Conservation (phyloP, 179 eudicot genomes). For the Drosera spatulata region DNA sequence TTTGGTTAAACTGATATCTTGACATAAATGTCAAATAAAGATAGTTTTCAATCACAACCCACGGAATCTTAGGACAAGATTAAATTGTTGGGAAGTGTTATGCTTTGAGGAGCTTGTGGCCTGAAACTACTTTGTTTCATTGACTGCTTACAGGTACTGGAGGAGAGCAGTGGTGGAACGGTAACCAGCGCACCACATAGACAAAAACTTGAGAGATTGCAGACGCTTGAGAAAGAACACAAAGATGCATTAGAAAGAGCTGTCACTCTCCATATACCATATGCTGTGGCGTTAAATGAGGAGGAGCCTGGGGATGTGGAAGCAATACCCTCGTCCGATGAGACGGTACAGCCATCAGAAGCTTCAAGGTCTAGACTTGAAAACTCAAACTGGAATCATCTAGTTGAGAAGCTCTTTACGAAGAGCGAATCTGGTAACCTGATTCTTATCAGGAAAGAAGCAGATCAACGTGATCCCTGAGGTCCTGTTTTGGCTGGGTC, state of each 20-base stretch:
- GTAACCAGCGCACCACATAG: slow-evolving; percentile 40
- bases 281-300: slow-evolving; percentile 31
- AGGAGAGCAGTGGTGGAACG: slow-evolving; percentile 21
- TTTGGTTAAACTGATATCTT: too few species aligned
- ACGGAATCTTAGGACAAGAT: too few species aligned
- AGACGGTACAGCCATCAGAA: slow-evolving; percentile 11
- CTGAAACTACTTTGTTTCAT: not conserved
- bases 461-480: not conserved
- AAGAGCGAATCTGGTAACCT: slow-evolving; percentile 26
- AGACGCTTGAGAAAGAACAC: slow-evolving; percentile 60
- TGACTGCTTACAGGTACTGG: slow-evolving; percentile 29
- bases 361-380: slow-evolving; percentile 13
- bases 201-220: slow-evolving; percentile 48
- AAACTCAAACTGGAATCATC: slow-evolving; percentile 54
- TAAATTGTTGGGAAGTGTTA: not conserved
- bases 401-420: slow-evolving; percentile 48
- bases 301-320: slow-evolving; percentile 3
- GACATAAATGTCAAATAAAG: too few species aligned
- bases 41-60: too few species aligned
- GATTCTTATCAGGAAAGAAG: slow-evolving; percentile 11
- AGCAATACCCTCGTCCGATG: slow-evolving; percentile 1
- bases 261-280: slow-evolving; percentile 52
- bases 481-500: too few species aligned
- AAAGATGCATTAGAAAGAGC: slow-evolving; percentile 68
- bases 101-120: not conserved